phyloP scores from a whole-genome alignment of 495 filamentous ascomycete species.

The Cryomyces antarcticus region DNA sequence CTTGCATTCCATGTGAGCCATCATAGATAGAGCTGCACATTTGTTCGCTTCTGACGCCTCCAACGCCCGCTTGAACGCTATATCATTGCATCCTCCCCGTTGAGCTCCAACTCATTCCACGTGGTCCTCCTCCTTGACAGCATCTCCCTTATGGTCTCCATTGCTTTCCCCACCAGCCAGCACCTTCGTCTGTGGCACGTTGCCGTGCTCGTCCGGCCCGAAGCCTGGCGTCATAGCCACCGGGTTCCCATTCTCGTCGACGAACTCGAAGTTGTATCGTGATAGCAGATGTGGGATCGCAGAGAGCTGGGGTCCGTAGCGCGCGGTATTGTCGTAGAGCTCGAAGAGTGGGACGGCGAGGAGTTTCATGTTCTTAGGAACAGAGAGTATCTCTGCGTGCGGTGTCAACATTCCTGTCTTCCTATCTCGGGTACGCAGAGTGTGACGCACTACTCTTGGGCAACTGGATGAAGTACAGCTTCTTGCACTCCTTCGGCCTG shows the following conservation, averaged over 20 bases:
- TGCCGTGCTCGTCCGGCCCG: constrained; percentile 28
- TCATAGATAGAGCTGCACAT: no score
- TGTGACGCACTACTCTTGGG: constrained; percentile 61
- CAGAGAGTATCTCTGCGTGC: constrained; percentile 67
- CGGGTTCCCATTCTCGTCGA: constrained; percentile 84
- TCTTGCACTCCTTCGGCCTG: constrained; percentile 96
- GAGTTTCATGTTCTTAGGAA: constrained; percentile 99
- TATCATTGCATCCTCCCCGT: no score
- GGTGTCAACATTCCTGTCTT: not conserved
- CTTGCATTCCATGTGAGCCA: no score
- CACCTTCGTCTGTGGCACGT: constrained; percentile 43
- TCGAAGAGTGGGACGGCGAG: constrained; percentile 93
- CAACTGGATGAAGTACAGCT: constrained; percentile 89
- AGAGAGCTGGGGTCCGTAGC: constrained; percentile 89
- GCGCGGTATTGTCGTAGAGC: constrained; percentile 85
- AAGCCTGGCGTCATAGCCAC: constrained; percentile 69
- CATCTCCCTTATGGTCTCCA: constrained; percentile 8
- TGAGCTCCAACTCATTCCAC: no score
- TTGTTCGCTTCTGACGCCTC: no score
- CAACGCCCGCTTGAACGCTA: no score
- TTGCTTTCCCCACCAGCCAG: constrained; percentile 39
- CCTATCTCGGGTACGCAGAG: not conserved
- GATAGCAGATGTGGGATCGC: constrained; percentile 89
- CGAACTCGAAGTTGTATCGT: constrained; percentile 91
- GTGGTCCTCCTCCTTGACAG: not conserved